Evolutionary conservation across 2,329 filamentous ascomycete genomes (phyloP), one percentile per base, ranked within the genome.

Genomic region (Cercospora sp.): DNA sequence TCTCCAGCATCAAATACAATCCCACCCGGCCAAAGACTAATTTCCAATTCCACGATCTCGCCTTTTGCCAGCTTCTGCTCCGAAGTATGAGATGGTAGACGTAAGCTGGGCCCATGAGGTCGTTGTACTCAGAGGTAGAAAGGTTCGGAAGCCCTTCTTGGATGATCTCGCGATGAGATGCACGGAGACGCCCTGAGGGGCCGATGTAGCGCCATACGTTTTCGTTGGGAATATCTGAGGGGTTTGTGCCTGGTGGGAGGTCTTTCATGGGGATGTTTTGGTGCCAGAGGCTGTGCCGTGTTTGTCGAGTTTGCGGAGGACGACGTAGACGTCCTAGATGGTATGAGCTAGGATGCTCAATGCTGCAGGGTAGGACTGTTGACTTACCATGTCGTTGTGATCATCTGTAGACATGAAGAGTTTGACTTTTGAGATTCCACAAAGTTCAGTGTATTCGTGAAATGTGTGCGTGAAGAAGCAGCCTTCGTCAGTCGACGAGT

Each of bases 21-120:
- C 0, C 82, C 82, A 73, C 80, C 79, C 0, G 80, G 78, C 82
- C 82, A 85, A 12, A 85, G 81, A 0, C 81, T 81, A 63, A 85
- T 84, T 40, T 84, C 81, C 7, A 85, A 73, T 72, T 79, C 78
- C 3, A 84, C 81, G 18, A 84, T 72, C 7, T 79, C 74, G 0
- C 82, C 82, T 0, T 76, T 77, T 3, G 72, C 60, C 1, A 84
- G 74, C 70, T 81, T 81, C 43, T 82, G 75, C 34, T 81, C 76
- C 13, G 73, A 72, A 8, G 78, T 75, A 62, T 84, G 81, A 0
- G 81, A 58, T 83, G n/a, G 21, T 30, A 34, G 21, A 40, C n/a
- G 3, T 21, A 40, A 1, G 43, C 18, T 18, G 30, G 13, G 5
- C n/a, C 18, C 45, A 53, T 63, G 78, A 67, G 77, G 5, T 61